Evolutionary conservation across 768 basidiomycete genomes (phyloP), one percentile per base, ranked within the genome.

Genomic region (Russula foetens): DNA sequence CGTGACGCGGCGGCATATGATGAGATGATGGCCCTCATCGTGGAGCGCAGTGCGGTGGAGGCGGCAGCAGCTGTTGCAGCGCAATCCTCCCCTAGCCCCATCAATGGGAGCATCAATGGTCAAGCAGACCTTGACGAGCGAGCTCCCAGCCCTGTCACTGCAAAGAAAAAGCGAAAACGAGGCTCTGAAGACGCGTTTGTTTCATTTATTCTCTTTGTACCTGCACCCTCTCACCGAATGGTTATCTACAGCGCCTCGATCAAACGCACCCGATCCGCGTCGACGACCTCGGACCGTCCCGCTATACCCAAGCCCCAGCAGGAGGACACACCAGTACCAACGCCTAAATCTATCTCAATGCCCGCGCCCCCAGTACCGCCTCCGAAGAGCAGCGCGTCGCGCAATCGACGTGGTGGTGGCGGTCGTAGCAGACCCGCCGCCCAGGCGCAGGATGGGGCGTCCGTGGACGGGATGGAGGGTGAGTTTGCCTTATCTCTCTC

Each of bases 1-100:
- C 79, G 96, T 59, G 96, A 97, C 71, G 92, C 95, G 17, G 88
- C 86, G 14, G 56, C 56, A 19, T 95, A 93, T 70, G 95, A 96
- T 70, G 90, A 94, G 69, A 92, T 86, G 69, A 71, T 90, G 58
- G 53, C 60, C 29, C 56, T 56, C 45, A 35, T 58, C 28, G 86
- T 88, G 70, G 86, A 88, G 68, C 75, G 88, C 55, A 84, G 90
- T 53, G 84, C 87, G 67, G 83, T 82, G 41, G 85, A 85, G 21
- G 87, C 86, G 26, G 83, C 84, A 7, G 86, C 88, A 70, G 87
- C 85, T 4, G 81, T 81, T 51, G 80, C 79, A 31, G 75, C 71
- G 9, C 75, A 79, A 26, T 68, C 75, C 15, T 72, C 73, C 24
- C 75, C 75, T 31, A 76, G 77, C 52, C 67, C 67, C 41, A 68